Evolutionary conservation across 345 rosid genomes (phyloP), one percentile per base, ranked within the genome.

Genomic region (Streptanthus diversifolius): DNA sequence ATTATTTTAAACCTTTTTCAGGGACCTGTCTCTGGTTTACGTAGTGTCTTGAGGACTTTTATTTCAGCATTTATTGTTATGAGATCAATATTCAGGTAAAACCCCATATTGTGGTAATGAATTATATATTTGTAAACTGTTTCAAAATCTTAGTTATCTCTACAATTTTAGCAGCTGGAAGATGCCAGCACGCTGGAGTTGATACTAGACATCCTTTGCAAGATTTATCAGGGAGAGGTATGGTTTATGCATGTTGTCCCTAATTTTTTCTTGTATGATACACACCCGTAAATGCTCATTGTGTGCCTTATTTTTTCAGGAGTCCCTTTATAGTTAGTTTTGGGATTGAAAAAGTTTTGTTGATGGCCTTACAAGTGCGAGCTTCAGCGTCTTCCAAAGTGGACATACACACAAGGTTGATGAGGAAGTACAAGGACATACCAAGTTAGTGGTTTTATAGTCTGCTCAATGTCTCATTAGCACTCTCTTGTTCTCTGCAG

Each of bases 271-370:
- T 68, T 67, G 18, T 57, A 27, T 21, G 30, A 51, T 47, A 47
- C 54, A 13, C 45, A 61, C 69, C 51, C 62, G 41, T 70, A 77
- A 82, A 53, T 72, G 59, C 62, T 35, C 59, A 77, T 79, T 66
- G 58, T 33, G 67, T 51, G 36, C 64, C 59, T 76, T 45, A 33
- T 74, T 43, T 53, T n/a, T 72, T 71, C 80, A 93, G 98, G 99
- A 95, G 82, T 88, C 93, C 57, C 97, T 95, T 59, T 93, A 97
- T 80, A 79, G 71, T 82, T 97, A 95, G 75, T 95, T 95, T 80
- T 95, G 99, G 99, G 97, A 95, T 78, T 83, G 78, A 78, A 85
- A 82, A 70, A 95, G 99, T 80, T 89, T 83, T 77, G 82, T 91
- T 55, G 97, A 95, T 57, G 97, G 99, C n/a, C n/a, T n/a, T n/a